These are phyloP conservation scores for Daldinia concentrica DNA, from an alignment of 495 filamentous ascomycete species.

Conservation along the genomic window DNA sequence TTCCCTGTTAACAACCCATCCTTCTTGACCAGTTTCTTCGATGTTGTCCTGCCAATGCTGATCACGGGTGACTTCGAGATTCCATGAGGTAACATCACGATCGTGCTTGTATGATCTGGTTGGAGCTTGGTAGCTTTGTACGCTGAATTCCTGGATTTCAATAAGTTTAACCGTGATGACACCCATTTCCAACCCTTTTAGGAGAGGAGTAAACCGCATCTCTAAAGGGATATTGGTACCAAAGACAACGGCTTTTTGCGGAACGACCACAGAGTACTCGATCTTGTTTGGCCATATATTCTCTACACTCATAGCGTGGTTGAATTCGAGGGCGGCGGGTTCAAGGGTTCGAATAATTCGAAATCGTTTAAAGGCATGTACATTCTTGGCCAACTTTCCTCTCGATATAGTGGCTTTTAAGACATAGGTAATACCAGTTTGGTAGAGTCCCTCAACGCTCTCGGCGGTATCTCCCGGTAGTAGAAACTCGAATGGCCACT, in stretches of 20 bases:
- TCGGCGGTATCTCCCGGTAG: constrained; percentile 81
- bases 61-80: constrained; percentile 64
- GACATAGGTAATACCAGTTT: constrained; percentile 84
- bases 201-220: constrained; percentile 80
- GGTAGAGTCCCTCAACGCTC: constrained; percentile 85
- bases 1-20: constrained; percentile 73
- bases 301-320: constrained; percentile 90
- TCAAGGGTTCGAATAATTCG: constrained; percentile 89
- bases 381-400: constrained; percentile 80
- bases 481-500: constrained; percentile 85
- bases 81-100: constrained; percentile 70
- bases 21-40: constrained; percentile 75
- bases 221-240: constrained; percentile 82
- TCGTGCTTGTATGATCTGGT: constrained; percentile 68
- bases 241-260: constrained; percentile 90
- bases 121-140: constrained; percentile 59
- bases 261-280: constrained; percentile 87
- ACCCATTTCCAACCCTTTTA: constrained; percentile 87
- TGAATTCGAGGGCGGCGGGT: constrained; percentile 79
- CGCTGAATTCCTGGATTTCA: constrained; percentile 77
- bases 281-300: constrained; percentile 96
- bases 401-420: constrained; percentile 88
- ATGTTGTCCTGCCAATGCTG: constrained; percentile 72
- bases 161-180: constrained; percentile 76
- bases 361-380: constrained; percentile 79